Evolutionary conservation across 148 eudicot genomes (phyloP), one percentile per base, ranked within the genome.

Genomic region (Chenopodium suecicum): DNA sequence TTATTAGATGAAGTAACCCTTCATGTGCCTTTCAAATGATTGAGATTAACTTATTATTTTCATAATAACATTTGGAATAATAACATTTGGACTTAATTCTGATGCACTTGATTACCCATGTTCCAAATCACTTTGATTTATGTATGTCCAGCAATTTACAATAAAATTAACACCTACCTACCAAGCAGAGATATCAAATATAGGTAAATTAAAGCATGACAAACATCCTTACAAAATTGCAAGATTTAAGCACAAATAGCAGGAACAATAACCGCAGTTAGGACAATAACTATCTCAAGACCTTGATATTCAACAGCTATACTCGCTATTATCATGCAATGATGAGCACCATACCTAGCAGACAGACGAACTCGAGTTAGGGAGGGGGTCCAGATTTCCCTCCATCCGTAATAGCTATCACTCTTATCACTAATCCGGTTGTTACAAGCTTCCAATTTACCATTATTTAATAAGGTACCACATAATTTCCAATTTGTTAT

Each of bases 111-210:
- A 41, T 54, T 34, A 58, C 44, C 34, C 47, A 58, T 68, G 46
- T 17, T 1, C 17, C 37, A 74, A 31, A 44, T 56, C 78, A 62
- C 20, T 77, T 31, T 47, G 63, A 25, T 46, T 2, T 67, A 47
- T 63, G 1, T 58, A 66, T 17, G 47, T 32, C 46, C 48, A 75
- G 72, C 17, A 77, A 65, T 75, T 66, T 37, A 67, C 71, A 78
- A 10, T 37, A 46, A 60, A 47, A 46, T 1, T 63, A 16, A 23
- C 22, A 74, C 78, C 70, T 37, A 54, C 1, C n/a, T 80, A 25
- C 41, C 27, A 23, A 44, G 11, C 65, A 48, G 23, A 44, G 9
- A 32, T 64, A 63, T 34, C 27, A 14, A 19, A 60, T 17, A 62
- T 14, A 23, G 54, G 69, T 29, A 64, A 31, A 41, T 13, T 4